Conservation (phyloP, 306 rosid species). For the Carpinus fangiana region DNA sequence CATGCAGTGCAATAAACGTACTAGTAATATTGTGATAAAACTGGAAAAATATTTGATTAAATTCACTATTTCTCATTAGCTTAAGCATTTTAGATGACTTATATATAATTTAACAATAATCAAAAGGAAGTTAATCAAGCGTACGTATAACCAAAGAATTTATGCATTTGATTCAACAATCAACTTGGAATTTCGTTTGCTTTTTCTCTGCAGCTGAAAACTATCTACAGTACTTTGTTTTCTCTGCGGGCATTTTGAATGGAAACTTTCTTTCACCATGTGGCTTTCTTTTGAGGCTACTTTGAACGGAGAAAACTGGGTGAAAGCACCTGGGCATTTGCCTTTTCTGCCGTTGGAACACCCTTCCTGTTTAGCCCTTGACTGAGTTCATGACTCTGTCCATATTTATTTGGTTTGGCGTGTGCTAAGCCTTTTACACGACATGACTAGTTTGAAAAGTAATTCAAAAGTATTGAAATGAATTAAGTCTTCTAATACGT, state of each 20-base stretch:
- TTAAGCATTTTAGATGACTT: too few relatives aligned
- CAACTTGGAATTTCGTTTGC: too few relatives aligned
- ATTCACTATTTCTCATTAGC: too few relatives aligned
- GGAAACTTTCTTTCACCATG: background rate
- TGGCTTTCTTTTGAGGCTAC: background rate
- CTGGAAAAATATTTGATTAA: too few relatives aligned
- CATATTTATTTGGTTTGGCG: background rate
- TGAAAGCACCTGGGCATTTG: background rate
- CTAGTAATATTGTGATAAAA: too few relatives aligned
- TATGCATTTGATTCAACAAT: too few relatives aligned
- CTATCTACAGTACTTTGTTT: background rate
- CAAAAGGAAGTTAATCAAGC: background rate
- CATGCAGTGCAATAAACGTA: too few relatives aligned
- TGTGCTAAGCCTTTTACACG: background rate
- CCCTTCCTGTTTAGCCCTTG: background rate
- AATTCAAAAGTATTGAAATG: background rate
- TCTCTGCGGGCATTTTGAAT: background rate
- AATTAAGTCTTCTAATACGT: background rate
- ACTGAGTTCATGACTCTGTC: background rate
- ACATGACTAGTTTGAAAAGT: background rate
- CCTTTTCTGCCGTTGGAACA: background rate
- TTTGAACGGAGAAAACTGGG: background rate
- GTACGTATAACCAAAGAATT: too few relatives aligned
- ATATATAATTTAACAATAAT: too few relatives aligned
- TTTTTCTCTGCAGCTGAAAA: too few relatives aligned